Evolutionary conservation across 345 rosid species (phyloP), one percentile per base, ranked within the genome.

Genomic region (Raphanus raphanistrum): DNA sequence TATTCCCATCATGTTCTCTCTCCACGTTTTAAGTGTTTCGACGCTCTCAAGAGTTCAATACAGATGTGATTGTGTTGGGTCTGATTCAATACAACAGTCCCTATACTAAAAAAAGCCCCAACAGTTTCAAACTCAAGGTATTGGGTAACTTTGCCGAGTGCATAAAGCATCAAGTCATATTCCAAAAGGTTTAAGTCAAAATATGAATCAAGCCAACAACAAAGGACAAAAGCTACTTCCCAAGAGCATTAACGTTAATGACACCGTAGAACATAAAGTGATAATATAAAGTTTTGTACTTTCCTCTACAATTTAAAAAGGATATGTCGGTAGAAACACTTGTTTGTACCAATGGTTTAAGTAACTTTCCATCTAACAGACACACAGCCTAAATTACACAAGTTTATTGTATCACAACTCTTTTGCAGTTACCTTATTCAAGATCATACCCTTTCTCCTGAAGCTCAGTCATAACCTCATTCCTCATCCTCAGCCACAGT

Each of bases 401-500:
- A 63, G 50, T 65, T 8, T 27, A 27, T 10, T 62, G 41, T 13
- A 32, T 26, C 66, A 68, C 26, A 74, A 38, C 29, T 1, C 25
- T 8, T n/a, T 13, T 74, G 63, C n/a, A 29, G 62, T 17, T 17
- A 43, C 8, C 27, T 87, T 80, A 87, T 64, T 92, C 93, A 72
- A 89, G 78, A 82, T 89, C 89, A 66, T 84, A 86, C 27, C 98
- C 97, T 80, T 91, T 88, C 70, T 88, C 98, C 76, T 86, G 92
- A 73, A 92, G 92, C 79, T 95, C 97, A 70, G 84, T 84, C 9
- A 90, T 74, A 38, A 91, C 97, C 81, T 92, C 97, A 76, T 88
- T 91, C 86, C 97, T 89, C 93, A 93, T 95, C 83, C 96, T 85
- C 35, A 86, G 3, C 96, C 97, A 95, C 75, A 93, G 73, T 82